These are phyloP conservation scores for Candida cerambycidarum DNA, from an alignment of 805 yeast genomes.

Conservation along the genomic window DNA sequence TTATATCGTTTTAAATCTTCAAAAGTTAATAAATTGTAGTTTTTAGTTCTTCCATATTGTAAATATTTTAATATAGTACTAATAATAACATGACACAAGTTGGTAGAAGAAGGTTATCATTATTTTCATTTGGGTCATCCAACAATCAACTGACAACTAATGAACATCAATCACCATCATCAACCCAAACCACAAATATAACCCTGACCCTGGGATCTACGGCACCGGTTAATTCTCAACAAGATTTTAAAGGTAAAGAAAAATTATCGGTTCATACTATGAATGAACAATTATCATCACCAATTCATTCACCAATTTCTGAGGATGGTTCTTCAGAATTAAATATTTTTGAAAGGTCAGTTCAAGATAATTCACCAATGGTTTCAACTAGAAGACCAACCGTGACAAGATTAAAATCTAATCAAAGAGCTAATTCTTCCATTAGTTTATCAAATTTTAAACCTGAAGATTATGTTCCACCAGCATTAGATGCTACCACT, in stretches of 20 bases:
- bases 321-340: constrained; percentile 10
- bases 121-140: constrained; percentile 20
- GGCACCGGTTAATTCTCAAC: neutral
- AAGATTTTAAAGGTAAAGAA: neutral
- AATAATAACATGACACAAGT: constrained; percentile 9
- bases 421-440: constrained; percentile 11
- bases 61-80: neutral
- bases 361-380: constrained; percentile 30
- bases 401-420: constrained; percentile 12
- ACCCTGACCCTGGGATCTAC: constrained; percentile 3
- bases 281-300: constrained; percentile 16
- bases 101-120: constrained; percentile 19
- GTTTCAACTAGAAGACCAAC: constrained; percentile 15
- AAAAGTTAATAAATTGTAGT: neutral
- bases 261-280: constrained; percentile 5
- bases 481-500: constrained; percentile 77
- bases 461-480: constrained; percentile 70
- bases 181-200: too few species aligned
- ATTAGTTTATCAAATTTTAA: constrained; percentile 28
- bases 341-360: constrained; percentile 42
- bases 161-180: neutral
- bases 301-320: constrained; percentile 15
- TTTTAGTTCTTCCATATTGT: neutral
- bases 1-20: neutral
- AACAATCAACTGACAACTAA: neutral